Evolutionary conservation across 208 protist species (phyloP).

Genomic region (Leptomonas seymouri): DNA sequence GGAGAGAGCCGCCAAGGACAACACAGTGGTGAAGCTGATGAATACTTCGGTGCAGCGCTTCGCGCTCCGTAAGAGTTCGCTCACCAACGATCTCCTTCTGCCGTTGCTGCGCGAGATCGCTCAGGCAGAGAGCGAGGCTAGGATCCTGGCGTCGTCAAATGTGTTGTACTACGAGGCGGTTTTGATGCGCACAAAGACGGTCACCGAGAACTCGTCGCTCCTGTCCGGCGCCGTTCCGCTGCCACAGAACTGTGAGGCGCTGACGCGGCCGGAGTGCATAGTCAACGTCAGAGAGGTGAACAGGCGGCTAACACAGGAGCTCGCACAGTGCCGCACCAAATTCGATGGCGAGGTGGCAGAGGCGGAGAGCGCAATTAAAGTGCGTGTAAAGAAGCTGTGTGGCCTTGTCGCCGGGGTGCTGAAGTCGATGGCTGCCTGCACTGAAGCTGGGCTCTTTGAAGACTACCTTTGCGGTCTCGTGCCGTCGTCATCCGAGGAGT

Average conservation of each 20-base stretch:
- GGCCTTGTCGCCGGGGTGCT: slow-evolving; percentile 11
- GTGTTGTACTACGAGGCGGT: slow-evolving; percentile 29
- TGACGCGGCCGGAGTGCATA: slow-evolving; percentile 20
- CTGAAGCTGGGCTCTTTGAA: slow-evolving; percentile 9
- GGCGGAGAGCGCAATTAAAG: slow-evolving; percentile 9
- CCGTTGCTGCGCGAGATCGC: slow-evolving; percentile 17
- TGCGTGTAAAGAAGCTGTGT: slow-evolving; percentile 19
- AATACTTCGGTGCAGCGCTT: slow-evolving; percentile 21
- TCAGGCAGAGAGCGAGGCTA: slow-evolving; percentile 14
- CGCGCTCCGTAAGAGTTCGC: slow-evolving; percentile 19
- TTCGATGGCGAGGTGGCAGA: slow-evolving; percentile 21
- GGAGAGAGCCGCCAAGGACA: slow-evolving; percentile 6
- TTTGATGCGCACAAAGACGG: slow-evolving; percentile 24
- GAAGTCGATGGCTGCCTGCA: slow-evolving; percentile 14
- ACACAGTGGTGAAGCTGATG: slow-evolving; percentile 12
- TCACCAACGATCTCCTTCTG: slow-evolving; percentile 18
- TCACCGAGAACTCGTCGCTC: slow-evolving; percentile 22
- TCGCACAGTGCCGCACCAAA: slow-evolving; percentile 2
- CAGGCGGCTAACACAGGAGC: slow-evolving; percentile 11
- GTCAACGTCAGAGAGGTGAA: slow-evolving; percentile 15
- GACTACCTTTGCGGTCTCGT: slow-evolving; percentile 18
- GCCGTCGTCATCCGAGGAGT: slow-evolving; percentile 7
- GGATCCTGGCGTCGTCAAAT: slow-evolving; percentile 21
- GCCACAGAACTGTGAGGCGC: slow-evolving; percentile 23
- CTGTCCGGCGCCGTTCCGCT: slow-evolving; percentile 14